A percentile compares a stretch with the other conserved stretches of the same genome.
Evolutionary conservation across 345 rosid genomes (phyloP).

Genomic region (Eucalyptus paniculata): DNA sequence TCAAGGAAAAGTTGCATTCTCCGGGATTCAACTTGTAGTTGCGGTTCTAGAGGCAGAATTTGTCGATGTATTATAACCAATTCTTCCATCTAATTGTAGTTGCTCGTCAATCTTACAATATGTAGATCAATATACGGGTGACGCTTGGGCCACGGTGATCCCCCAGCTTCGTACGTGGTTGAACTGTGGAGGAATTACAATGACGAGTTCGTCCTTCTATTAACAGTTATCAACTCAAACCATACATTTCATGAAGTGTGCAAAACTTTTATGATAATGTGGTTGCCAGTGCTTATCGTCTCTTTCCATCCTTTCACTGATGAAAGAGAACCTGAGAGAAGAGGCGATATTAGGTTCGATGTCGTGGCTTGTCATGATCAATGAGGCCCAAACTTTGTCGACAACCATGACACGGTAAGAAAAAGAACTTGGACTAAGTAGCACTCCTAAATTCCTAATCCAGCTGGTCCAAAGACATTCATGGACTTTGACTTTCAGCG

Average conservation of each 20-base stretch:
- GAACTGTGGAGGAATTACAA: neutral
- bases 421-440: too few species aligned
- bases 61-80: neutral
- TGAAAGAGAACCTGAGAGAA: neutral
- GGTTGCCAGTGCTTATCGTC: neutral
- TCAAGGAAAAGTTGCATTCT: neutral
- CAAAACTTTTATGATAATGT: neutral
- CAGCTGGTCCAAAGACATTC: too few species aligned
- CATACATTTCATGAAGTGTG: neutral
- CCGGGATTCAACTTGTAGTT: neutral
- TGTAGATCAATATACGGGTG: neutral
- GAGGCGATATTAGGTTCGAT: neutral
- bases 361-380: neutral
- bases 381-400: neutral
- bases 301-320: neutral
- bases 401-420: too few species aligned
- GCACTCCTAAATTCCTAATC: too few species aligned
- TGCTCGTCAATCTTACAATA: neutral
- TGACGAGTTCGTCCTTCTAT: neutral
- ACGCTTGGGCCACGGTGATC: neutral
- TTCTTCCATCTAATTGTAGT: neutral
- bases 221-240: neutral
- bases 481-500: too few species aligned
- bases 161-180: neutral
- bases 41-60: neutral